These are phyloP conservation scores for Ogataea hybrid DNA, from an alignment of 1,139 yeast species.

Conservation along the genomic window DNA sequence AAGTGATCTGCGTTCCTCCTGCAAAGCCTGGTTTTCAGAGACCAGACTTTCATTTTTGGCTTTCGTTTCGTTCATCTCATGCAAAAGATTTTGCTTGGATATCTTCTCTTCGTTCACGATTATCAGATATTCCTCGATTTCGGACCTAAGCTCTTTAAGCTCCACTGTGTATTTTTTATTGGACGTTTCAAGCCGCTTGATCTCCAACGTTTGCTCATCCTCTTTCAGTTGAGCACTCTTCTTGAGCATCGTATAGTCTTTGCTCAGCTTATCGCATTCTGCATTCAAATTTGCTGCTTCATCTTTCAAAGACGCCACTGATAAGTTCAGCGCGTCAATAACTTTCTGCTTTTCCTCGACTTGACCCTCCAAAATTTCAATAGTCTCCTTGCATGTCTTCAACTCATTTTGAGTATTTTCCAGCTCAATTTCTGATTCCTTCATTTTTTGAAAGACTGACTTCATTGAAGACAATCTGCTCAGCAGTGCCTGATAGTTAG, in stretches of 20 bases:
- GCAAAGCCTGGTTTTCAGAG: constrained; percentile 24
- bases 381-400: constrained; percentile 25
- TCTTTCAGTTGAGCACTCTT: constrained; percentile 40
- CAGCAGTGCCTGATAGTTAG: constrained; percentile 71
- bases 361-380: constrained; percentile 15
- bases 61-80: constrained; percentile 48
- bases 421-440: constrained; percentile 70
- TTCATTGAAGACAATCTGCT: constrained; percentile 81
- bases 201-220: constrained; percentile 21
- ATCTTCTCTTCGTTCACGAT: constrained; percentile 47
- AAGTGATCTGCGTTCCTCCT: constrained; percentile 24
- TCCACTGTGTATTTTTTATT: constrained; percentile 33
- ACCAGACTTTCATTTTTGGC: constrained; percentile 23
- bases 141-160: constrained; percentile 41
- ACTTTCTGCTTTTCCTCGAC: constrained; percentile 28
- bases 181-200: constrained; percentile 20
- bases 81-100: constrained; percentile 41
- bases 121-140: constrained; percentile 47
- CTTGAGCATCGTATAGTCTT: constrained; percentile 46
- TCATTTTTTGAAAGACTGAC: constrained; percentile 70
- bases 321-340: constrained; percentile 32
- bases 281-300: constrained; percentile 57
- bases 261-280: constrained; percentile 65
- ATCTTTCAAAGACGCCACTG: constrained; percentile 39
- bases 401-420: constrained; percentile 51